Conservation (phyloP, 2,329 filamentous ascomycete genomes). For the Fusarium sp. region DNA sequence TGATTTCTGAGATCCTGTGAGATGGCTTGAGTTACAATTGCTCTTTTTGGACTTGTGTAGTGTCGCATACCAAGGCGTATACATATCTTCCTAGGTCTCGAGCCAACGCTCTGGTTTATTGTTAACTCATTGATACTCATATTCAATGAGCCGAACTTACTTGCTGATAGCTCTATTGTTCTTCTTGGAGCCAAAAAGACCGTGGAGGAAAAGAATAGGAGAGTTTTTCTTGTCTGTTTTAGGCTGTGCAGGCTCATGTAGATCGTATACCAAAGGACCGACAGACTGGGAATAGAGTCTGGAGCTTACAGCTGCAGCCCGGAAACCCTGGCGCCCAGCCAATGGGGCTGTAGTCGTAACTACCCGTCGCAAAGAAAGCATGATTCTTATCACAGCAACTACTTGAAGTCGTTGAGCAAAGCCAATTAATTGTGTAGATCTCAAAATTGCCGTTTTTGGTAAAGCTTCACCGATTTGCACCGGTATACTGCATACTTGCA, state of each 20-base stretch:
- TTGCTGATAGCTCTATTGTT: conserved; percentile 96
- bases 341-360: conserved; percentile 5
- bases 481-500: conserved; percentile 42
- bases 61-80: conserved; percentile 76
- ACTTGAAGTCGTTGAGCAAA: conserved; percentile 21
- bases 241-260: conserved; percentile 68
- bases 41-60: conserved; percentile 1
- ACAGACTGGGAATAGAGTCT: conserved; percentile 43
- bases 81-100: conserved; percentile 83
- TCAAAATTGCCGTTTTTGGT: conserved; percentile 38
- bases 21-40: conserved; percentile 28
- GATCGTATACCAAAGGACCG: conserved; percentile 69
- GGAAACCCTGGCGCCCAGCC: conserved; percentile 3
- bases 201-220: conserved; percentile 90
- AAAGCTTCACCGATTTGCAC: conserved; percentile 22
- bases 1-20: conserved; percentile 89
- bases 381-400: conserved; percentile 18
- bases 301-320: not conserved
- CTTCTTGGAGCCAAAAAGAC: conserved; percentile 93
- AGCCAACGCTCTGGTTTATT: conserved; percentile 73
- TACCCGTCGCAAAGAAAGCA: conserved; percentile 37
- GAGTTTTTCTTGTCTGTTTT: conserved; percentile 55
- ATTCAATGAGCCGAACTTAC: conserved; percentile 63
- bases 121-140: not conserved
- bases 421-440: conserved; percentile 40